These are phyloP conservation scores for Termitomyces sp. DNA, from an alignment of 768 basidiomycete species.

Conservation along the genomic window DNA sequence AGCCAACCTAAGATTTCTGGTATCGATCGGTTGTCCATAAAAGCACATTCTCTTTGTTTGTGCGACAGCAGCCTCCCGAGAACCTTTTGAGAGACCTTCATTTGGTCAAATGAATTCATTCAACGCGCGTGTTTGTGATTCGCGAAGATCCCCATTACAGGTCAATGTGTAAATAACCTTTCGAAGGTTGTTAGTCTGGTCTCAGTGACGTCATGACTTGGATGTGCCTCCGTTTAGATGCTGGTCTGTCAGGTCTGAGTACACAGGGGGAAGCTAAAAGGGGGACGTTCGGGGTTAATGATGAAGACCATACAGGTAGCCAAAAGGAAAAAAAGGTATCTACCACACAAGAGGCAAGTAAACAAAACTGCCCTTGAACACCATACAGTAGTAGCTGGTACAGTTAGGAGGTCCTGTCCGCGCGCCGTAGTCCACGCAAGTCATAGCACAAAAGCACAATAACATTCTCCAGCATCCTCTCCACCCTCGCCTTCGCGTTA, in stretches of 20 bases:
- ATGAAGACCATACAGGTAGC: background rate
- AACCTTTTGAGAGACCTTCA: no score
- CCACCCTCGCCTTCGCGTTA: background rate
- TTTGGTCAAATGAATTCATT: background rate
- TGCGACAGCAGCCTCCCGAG: background rate
- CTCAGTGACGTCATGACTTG: conserved; percentile 1
- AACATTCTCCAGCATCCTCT: conserved; percentile 1
- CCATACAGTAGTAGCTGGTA: background rate
- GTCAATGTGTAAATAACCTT: background rate
- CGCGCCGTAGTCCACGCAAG: background rate
- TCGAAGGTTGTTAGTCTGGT: background rate
- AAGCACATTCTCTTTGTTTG: background rate
- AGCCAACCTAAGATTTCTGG: background rate
- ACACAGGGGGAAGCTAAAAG: background rate
- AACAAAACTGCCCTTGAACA: conserved; percentile 2
- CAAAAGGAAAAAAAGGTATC: background rate
- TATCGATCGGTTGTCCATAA: background rate
- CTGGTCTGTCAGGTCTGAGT: no score
- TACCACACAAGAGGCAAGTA: conserved; percentile 2
- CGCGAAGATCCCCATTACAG: background rate
- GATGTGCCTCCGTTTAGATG: no score
- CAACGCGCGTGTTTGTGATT: background rate
- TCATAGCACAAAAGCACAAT: conserved; percentile 9
- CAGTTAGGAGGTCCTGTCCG: conserved; percentile 6
- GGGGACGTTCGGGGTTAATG: background rate